Base-by-base conservation (phyloP, 2,329 filamentous ascomycete species). In the Clonostachys sp. region DNA sequence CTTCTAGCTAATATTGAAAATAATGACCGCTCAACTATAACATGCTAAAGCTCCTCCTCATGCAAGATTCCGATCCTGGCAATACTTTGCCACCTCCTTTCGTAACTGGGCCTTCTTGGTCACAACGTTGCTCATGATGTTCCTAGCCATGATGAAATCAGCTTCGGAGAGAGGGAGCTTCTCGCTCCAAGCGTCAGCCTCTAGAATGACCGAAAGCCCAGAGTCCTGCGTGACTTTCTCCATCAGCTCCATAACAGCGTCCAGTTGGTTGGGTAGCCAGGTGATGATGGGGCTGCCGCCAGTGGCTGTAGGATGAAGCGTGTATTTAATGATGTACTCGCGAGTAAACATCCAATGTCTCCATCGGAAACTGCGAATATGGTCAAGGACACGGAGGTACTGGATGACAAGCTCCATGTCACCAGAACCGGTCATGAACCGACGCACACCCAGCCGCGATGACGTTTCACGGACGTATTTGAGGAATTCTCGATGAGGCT, bases 401-500 rank as follows among this genome's bases (percentile, higher is more conserved):
- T 78, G 71, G 5, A 88, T 71, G 70, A 86, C 89, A 5, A 85
- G 69, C 46, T 40, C 45, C 49, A 12, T 43, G 44, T 18, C 33
- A 41, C 54, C 51, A 35, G 60, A 51, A 47, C 57, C 66, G 14
- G 84, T 70, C 0, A 80, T 83, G 57, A 80, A 89, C 6, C 72
- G 72, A 53, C 80, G 80, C 14, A 87, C 67, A 9, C 75, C 74
- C 2, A 81, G 61, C 34, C 74, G 63, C 20, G 61, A 55, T 6
- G 77, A 72, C 49, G 68, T 69, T 46, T 69, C 66, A 50, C 77
- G 68, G 18, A 96, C 87, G 60, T 84, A 85, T 51, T 82, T 78
- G 34, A 97, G 77, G 65, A 96, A 96, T 54, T 86, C 81, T 40
- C 91, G 84, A 65, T 97, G 92, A 58, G 95, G 92, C 46, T 86